phyloP scores from a whole-genome alignment of 495 filamentous ascomycete species.

The Penicillium robsamsonii region DNA sequence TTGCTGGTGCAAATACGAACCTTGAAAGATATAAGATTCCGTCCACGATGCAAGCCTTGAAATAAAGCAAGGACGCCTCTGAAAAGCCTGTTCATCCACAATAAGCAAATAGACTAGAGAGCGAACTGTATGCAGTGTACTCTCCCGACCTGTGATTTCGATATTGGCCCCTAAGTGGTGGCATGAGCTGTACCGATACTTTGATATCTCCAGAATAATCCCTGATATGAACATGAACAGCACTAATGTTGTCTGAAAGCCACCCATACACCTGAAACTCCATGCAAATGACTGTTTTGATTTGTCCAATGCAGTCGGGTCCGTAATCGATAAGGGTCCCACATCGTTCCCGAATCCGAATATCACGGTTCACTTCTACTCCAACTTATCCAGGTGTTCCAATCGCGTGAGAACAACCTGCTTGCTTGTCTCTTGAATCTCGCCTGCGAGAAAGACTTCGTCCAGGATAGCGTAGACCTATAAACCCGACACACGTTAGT shows the following conservation, averaged over 20 bases:
- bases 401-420: slow-evolving; percentile 92
- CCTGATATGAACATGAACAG: slow-evolving; percentile 9
- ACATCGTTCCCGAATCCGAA: not conserved
- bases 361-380: slow-evolving; percentile 45
- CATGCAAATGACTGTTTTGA: slow-evolving; percentile 21
- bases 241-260: slow-evolving; percentile 10
- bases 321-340: slow-evolving; percentile 15
- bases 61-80: no score
- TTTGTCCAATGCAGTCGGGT: slow-evolving; percentile 2
- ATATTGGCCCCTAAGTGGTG: slow-evolving; percentile 25
- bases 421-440: slow-evolving; percentile 98
- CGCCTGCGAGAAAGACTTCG: slow-evolving; percentile 93
- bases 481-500: slow-evolving; percentile 14
- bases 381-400: slow-evolving; percentile 95
- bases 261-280: slow-evolving; percentile 22
- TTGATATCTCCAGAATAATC: slow-evolving; percentile 8
- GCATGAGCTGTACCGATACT: slow-evolving; percentile 12
- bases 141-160: slow-evolving; percentile 17
- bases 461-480: slow-evolving; percentile 98
- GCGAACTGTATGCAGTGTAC: no score
- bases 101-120: no score
- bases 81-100: no score
- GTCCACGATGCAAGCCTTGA: no score
- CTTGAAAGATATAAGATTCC: no score
- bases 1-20: no score